Conservation (phyloP, 1,139 yeast genomes). For the Nakaseomyces sp. region DNA sequence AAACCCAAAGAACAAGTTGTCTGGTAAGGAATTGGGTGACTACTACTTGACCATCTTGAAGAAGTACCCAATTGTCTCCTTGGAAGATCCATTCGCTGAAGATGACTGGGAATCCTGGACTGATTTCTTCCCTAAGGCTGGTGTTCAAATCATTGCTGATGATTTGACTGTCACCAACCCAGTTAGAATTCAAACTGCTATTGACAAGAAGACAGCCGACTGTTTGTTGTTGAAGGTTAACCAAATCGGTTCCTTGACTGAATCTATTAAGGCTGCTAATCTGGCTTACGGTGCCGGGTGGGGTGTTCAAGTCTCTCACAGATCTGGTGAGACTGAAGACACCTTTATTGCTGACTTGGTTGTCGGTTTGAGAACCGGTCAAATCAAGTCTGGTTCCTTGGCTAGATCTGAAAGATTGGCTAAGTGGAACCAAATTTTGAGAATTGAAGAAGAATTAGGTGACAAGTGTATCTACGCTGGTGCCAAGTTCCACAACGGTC, state of each 20-base stretch:
- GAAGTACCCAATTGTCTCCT: slow-evolving; percentile 92
- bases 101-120: slow-evolving; percentile 98
- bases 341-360: slow-evolving; percentile 92
- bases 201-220: slow-evolving; percentile 88
- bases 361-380: slow-evolving; percentile 95
- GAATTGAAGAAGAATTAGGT: slow-evolving; percentile 96
- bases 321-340: slow-evolving; percentile 99
- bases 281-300: slow-evolving; percentile 86
- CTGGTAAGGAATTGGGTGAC: slow-evolving; percentile 77
- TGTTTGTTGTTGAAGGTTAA: slow-evolving; percentile 91
- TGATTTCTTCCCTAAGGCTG: slow-evolving; percentile 67
- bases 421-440: slow-evolving; percentile 89
- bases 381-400: slow-evolving; percentile 99
- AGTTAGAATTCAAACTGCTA: slow-evolving; percentile 82
- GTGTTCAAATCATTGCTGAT: slow-evolving; percentile 87
- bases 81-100: slow-evolving; percentile 98
- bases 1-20: slow-evolving; percentile 78
- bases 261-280: slow-evolving; percentile 87
- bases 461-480: slow-evolving; percentile 89
- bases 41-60: slow-evolving; percentile 66
- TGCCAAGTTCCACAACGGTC: slow-evolving; percentile 58
- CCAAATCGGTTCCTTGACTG: slow-evolving; percentile 87
- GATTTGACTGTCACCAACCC: slow-evolving; percentile 98
- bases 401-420: slow-evolving; percentile 99
- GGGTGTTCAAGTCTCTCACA: slow-evolving; percentile 98